These are phyloP conservation scores for Ophiocordyceps sinensis DNA, from an alignment of 2,329 filamentous ascomycete genomes.

Conservation along the genomic window DNA sequence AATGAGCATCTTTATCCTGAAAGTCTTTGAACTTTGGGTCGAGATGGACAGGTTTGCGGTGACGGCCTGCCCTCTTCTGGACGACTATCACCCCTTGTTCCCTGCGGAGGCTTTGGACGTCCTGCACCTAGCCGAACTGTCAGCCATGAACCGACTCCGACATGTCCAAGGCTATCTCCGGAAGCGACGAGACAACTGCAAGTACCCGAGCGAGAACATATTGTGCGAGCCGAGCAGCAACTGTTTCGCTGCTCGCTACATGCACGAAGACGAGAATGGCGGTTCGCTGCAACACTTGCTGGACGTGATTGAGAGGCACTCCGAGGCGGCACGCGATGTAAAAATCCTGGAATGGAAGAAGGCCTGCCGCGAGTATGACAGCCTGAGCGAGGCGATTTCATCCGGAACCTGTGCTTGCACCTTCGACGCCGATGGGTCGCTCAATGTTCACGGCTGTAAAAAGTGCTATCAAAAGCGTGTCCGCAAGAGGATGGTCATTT, in stretches of 20 bases:
- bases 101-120: conserved; percentile 1
- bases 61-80: not conserved
- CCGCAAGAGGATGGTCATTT: conserved; percentile 6
- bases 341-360: conserved; percentile 3
- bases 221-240: not conserved
- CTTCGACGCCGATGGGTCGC: not conserved
- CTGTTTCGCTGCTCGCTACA: conserved; percentile 2
- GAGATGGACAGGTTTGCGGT: conserved; percentile 5
- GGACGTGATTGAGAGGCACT: not conserved
- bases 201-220: not conserved
- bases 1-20: conserved; percentile 4
- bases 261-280: not conserved
- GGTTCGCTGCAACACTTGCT: not conserved
- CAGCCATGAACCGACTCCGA: conserved; percentile 1
- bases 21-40: conserved; percentile 6
- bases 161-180: conserved; percentile 3
- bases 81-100: conserved; percentile 1
- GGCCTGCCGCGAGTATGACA: conserved; percentile 4
- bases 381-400: conserved; percentile 4
- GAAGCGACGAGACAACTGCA: not conserved
- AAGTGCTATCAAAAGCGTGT: conserved; percentile 5
- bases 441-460: conserved; percentile 2
- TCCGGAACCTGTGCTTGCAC: conserved; percentile 6
- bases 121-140: not conserved
- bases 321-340: not conserved